Base-by-base conservation (phyloP, 2,329 filamentous ascomycete species). In the Lachnellula hyalina region DNA sequence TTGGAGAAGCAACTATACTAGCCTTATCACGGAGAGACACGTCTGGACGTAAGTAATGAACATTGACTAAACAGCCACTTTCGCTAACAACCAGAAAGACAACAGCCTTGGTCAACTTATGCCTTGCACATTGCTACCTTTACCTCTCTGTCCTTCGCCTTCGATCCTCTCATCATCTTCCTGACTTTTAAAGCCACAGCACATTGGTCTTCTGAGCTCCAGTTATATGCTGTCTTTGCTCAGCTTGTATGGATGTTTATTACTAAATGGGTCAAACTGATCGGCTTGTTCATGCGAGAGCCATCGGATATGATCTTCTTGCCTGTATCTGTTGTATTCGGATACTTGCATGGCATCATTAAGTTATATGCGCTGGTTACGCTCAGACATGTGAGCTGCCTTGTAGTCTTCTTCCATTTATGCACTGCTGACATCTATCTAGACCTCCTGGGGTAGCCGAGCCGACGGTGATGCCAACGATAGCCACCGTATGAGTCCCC, bases 401-500 rank as follows among this genome's bases (percentile, higher is more conserved):
- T 17, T 44, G 45, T 28, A 17, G 32, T 44, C 38, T 6, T 6
- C 15, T 25, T 23, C 17, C 28, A 45, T 34, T 21, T 45, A 9
- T 15, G n/a, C 28, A 21, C 32, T 44, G n/a, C 42, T 51, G 32
- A 52, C 42, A 48, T 49, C 15, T 44, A 49, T 56, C 46, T 69
- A 96, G 92, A 96, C 92, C 45, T 93, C 91, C 51, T 96, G 92
- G 92, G 92, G 92, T 68, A 96, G 90, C 74, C 87, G 92, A 72
- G 89, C 90, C 65, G 92, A 94, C 65, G 92, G 90, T 68, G 92
- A 96, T 72, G 81, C 87, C 63, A 88, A 95, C 72, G 87, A 95
- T 72, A 81, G 80, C 60, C 79, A 84, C 63, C 85, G 87, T 53
- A 70, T 70, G 68, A 62, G 55, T 36, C 68, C 67, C 45, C 58